These are phyloP conservation scores for Debaryomyces coudertii DNA, from an alignment of 1,139 yeast genomes.

Conservation along the genomic window DNA sequence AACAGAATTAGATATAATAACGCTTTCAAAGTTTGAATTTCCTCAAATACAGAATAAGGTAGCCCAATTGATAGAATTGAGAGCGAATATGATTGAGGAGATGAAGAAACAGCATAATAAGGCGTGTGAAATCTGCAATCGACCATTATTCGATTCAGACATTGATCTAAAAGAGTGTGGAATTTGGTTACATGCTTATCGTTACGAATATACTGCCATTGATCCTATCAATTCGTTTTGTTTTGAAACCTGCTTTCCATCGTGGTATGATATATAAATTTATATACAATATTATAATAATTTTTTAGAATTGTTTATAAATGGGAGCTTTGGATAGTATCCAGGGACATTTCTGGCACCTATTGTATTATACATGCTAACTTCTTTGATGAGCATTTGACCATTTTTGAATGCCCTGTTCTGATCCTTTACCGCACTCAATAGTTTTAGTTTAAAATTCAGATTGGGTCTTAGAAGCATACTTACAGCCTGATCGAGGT, in stretches of 20 bases:
- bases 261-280: conserved; percentile 35
- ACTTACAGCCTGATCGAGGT: conserved; percentile 33
- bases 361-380: conserved; percentile 49
- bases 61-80: conserved; percentile 14
- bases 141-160: conserved; percentile 37
- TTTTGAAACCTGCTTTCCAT: conserved; percentile 42
- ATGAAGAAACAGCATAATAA: conserved; percentile 22
- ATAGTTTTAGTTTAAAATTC: conserved; percentile 15
- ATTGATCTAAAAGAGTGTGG: conserved; percentile 40
- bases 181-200: conserved; percentile 63
- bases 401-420: conserved; percentile 11
- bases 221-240: conserved; percentile 16
- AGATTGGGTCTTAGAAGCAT: conserved; percentile 25
- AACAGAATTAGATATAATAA: conserved; percentile 21
- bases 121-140: conserved; percentile 51
- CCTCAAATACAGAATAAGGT: conserved; percentile 13
- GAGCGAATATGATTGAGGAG: conserved; percentile 16
- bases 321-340: conserved; percentile 29
- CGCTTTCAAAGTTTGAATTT: conserved; percentile 19
- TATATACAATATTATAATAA: conserved; percentile 6
- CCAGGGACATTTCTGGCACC: conserved; percentile 70
- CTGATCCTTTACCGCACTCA: conserved; percentile 18
- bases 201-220: conserved; percentile 37
- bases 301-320: conserved; percentile 12
- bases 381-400: conserved; percentile 36